These are phyloP conservation scores for Myxozyma neotropica DNA, from an alignment of 805 yeast genomes.

Conservation along the genomic window DNA sequence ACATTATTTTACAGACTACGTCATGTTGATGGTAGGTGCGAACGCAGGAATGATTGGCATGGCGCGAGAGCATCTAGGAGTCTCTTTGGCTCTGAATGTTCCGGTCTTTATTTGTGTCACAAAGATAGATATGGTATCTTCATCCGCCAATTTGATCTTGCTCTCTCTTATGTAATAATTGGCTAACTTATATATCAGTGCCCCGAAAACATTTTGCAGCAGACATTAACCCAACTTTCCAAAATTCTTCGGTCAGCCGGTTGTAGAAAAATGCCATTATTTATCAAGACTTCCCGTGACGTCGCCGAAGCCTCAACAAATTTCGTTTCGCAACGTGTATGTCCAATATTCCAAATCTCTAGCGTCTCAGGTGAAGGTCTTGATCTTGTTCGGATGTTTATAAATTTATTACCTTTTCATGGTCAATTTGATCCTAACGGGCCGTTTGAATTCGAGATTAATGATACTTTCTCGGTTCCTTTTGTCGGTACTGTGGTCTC, in stretches of 20 bases:
- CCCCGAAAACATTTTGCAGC: slow-evolving; percentile 29
- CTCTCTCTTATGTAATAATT: background rate
- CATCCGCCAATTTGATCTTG: no score
- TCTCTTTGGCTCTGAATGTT: slow-evolving; percentile 31
- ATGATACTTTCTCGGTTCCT: slow-evolving; percentile 35
- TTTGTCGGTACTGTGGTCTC: slow-evolving; percentile 36
- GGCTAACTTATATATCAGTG: slow-evolving; percentile 8
- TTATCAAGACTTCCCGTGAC: slow-evolving; percentile 24
- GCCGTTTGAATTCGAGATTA: slow-evolving; percentile 31
- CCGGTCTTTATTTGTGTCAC: slow-evolving; percentile 34
- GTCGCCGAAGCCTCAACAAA: slow-evolving; percentile 26
- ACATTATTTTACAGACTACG: slow-evolving; percentile 18
- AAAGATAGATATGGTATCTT: slow-evolving; percentile 32
- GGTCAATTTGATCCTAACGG: slow-evolving; percentile 26
- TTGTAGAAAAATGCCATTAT: slow-evolving; percentile 33
- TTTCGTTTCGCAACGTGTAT: slow-evolving; percentile 32
- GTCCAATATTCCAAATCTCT: slow-evolving; percentile 35
- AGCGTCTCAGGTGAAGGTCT: slow-evolving; percentile 34
- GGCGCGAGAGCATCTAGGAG: slow-evolving; percentile 35
- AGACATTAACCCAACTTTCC: slow-evolving; percentile 29
- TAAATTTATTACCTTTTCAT: slow-evolving; percentile 30
- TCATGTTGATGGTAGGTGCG: slow-evolving; percentile 36
- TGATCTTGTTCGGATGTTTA: slow-evolving; percentile 28
- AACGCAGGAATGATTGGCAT: slow-evolving; percentile 36
- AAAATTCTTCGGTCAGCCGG: slow-evolving; percentile 33